Base-by-base conservation (phyloP, 371 early-diverging fungal genomes). In the Catenaria anguillulae region DNA sequence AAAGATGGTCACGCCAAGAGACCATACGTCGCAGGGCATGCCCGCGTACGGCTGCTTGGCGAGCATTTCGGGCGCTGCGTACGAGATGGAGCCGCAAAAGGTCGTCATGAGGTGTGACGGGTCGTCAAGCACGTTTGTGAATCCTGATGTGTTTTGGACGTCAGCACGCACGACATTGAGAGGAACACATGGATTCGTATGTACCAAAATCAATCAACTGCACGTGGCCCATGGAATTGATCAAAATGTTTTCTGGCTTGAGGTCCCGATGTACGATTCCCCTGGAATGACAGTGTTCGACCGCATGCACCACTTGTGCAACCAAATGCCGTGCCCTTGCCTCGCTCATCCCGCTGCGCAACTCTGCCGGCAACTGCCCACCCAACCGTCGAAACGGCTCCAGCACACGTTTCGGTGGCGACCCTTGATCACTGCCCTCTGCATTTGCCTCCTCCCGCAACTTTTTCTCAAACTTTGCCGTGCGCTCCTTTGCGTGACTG, bases 211-310 rank as follows among this genome's bases (percentile, higher is more conserved):
- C 75, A 34, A 68, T 68, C 13, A 75, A 42, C 58, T 72, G 69
- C 34, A 73, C 55, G 33, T 66, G 63, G n/a, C 66, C 67, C 21
- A 63, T 19, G 17, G 33, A 31, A 31, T 67, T 67, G 46, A 76
- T 55, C 24, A 76, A 56, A n/a, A 75, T 64, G 62, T 75, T 75
- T 43, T 75, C 75, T 2, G 29, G 55, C 36, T 62, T 23, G 3
- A 23, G 33, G 58, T 77, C 73, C 23, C 78, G 64, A 61, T 78
- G 78, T 24, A 75, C 72, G 42, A 75, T 67, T 12, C 66, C 67
- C n/a, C 66, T 37, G 26, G 65, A 54, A 60, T 78, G 78, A 56
- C 74, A 73, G 56, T 78, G 76, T 55, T 72, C 65, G 29, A 78
- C 62, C 12, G 74, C 78, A 24, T 58, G 31, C 3, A 73, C 34